Base-by-base conservation (phyloP, 2,329 filamentous ascomycete species). In the Tolypocladium cylindrosporum region DNA sequence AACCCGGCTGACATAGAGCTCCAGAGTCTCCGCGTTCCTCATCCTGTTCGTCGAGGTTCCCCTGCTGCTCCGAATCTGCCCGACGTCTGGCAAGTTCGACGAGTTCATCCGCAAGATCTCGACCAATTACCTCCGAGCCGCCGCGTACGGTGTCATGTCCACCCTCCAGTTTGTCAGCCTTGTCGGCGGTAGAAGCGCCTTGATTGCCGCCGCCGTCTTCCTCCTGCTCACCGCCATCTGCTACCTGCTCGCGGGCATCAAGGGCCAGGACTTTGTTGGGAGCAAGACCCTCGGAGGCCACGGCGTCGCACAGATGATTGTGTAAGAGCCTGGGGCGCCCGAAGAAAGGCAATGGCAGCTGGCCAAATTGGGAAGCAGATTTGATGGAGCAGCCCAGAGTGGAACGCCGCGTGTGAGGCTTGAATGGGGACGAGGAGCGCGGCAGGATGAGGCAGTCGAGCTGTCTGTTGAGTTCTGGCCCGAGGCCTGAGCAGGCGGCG, bases 251-350 rank as follows among this genome's bases (percentile, higher is more conserved):
- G 91, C 91, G 16, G 91, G 82, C 45, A 61, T 93, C 72, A 93
- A 90, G 79, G 88, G 89, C 60, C 90, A 95, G 76, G 88, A 84
- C 41, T 95, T 95, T 74, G 85, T 91, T 64, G 89, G 89, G 61
- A 97, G 92, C 81, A 97, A 97, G 84, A 97, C 93, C 19, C 81
- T 99, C 56, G 94, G 94, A 64, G 94, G 94, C 56, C 88, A 90
- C 65, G 93, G 93, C 56, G 89, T 97, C 65, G 94, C 91, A 61
- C 92, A 97, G 79, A 97, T 97, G 93, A 97, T 97, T 75, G 91
- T 97, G 69, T 96, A 80, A 77, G 65, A 58, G 39, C 19, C 31
- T 43, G 10, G 48, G 48, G 10, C 10, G 2, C 10, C 37, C 6
- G 19, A 6, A 10, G 19, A 52, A 9, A 14, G 8, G 31, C 48